Conservation (phyloP, 176 grass and related monocot genomes). For the Zea mays region Zm-B73-REFERENCE-NAM-5.0 NC_050096.1:25524001-25524500, state of each 20-base stretch:
- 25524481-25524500: slow-evolving; percentile 64
- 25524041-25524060: background rate
- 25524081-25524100: background rate
- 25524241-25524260: background rate
- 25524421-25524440: background rate
- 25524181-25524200: background rate
- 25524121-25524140: too few relatives aligned
- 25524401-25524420: background rate
- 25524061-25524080: background rate
- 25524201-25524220: background rate
- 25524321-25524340: background rate
- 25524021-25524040: background rate
- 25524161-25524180: too few relatives aligned
- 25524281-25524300: background rate
- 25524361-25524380: background rate
- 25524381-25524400: background rate
- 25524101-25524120: too few relatives aligned
- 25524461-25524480: background rate
- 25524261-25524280: background rate
- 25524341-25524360: background rate
- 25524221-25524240: background rate
- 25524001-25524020: background rate
- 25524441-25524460: background rate
- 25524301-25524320: background rate
- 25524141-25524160: too few relatives aligned